Conservation (phyloP, 2,329 filamentous ascomycete species). For the Zymoseptoria passerinii region DNA sequence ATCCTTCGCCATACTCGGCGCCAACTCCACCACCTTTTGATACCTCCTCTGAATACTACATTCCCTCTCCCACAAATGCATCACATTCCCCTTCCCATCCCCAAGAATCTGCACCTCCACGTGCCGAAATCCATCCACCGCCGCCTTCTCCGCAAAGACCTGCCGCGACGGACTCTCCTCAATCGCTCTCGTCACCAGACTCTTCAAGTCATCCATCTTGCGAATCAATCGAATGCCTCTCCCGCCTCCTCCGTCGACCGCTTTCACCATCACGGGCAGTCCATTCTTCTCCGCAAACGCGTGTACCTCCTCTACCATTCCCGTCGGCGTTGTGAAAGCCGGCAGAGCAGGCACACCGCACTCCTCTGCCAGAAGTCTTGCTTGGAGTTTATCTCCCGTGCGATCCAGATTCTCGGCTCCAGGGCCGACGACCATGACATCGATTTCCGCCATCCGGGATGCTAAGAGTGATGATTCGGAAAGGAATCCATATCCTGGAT, state of each 20-base stretch:
- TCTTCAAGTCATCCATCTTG: constrained; percentile 37
- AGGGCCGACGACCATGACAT: constrained; percentile 46
- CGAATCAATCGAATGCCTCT: constrained; percentile 50
- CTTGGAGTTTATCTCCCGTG: constrained; percentile 51
- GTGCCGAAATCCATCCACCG: constrained; percentile 51
- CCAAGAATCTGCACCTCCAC: constrained; percentile 55
- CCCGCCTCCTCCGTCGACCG: constrained; percentile 56
- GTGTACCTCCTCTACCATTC: constrained; percentile 35
- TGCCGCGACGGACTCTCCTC: constrained; percentile 51
- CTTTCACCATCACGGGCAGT: constrained; percentile 54
- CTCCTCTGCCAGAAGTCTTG: constrained; percentile 43
- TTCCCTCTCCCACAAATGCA: constrained; percentile 53
- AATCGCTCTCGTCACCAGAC: constrained; percentile 43
- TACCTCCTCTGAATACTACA: constrained; percentile 53
- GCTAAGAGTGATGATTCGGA: constrained; percentile 48
- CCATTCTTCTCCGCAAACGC: constrained; percentile 52
- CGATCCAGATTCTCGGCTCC: constrained; percentile 48
- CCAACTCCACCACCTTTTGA: constrained; percentile 54
- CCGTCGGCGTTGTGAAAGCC: constrained; percentile 40
- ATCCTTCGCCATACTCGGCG: constrained; percentile 45
- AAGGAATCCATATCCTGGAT: constrained; percentile 57
- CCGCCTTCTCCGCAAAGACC: constrained; percentile 56
- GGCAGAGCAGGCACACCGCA: constrained; percentile 47
- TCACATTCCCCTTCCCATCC: constrained; percentile 45
- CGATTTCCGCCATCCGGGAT: constrained; percentile 39